phyloP scores from a whole-genome alignment of 371 early-diverging fungal species.

The Syncephalastrum racemosum region DNA sequence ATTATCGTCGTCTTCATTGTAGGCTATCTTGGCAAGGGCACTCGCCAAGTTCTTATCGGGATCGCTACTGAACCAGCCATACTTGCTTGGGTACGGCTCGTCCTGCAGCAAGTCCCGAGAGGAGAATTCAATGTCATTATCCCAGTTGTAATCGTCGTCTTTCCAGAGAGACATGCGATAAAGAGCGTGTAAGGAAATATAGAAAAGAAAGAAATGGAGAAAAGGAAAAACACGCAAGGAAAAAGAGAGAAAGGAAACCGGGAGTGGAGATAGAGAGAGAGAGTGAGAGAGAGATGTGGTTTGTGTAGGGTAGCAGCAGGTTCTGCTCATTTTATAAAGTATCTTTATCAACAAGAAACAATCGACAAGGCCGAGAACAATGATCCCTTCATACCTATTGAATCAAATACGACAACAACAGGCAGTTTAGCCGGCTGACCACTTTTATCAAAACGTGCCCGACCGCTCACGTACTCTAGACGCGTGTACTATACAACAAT shows the following conservation, averaged over 20 bases:
- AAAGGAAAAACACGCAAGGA: conserved; percentile 2
- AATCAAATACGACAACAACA: too few species aligned
- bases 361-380: too few species aligned
- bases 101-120: background rate
- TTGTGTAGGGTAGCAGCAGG: too few species aligned
- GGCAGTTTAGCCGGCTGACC: too few species aligned
- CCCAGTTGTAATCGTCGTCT: conserved; percentile 24
- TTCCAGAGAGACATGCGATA: conserved; percentile 4
- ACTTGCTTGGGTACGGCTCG: background rate
- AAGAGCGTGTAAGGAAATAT: conserved; percentile 10
- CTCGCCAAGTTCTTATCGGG: conserved; percentile 28
- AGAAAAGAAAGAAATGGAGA: conserved; percentile 7
- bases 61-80: conserved; percentile 1
- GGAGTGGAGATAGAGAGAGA: too few species aligned
- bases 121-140: conserved; percentile 12
- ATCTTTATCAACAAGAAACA: too few species aligned
- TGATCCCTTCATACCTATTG: too few species aligned
- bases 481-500: too few species aligned
- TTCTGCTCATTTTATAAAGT: too few species aligned
- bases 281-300: too few species aligned
- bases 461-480: too few species aligned
- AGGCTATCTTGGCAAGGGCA: conserved; percentile 22
- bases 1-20: conserved; percentile 22
- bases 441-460: too few species aligned
- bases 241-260: background rate